A percentile compares a stretch with the other conserved stretches of the same genome.
phyloP scores from a whole-genome alignment of 805 yeast genomes.

The Kodamaea nitidulidarum region DNA sequence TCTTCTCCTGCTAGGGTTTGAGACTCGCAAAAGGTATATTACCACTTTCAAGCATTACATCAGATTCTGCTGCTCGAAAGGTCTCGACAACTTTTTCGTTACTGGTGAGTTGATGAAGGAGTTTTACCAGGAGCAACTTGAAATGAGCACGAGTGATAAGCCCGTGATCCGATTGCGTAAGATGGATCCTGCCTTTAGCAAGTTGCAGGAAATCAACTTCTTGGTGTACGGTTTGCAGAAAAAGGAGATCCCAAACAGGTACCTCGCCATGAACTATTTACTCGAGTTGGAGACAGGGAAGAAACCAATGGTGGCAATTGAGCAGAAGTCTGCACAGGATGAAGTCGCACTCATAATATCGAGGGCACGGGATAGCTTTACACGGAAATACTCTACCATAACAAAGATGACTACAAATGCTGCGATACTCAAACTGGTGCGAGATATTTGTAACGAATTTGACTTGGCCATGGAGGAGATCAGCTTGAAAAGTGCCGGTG shows the following conservation, averaged over 20 bases:
- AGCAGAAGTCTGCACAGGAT: not conserved
- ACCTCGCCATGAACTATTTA: constrained; percentile 13
- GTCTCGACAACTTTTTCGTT: constrained; percentile 12
- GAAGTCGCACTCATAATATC: not conserved
- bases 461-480: not conserved
- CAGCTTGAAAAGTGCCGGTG: not conserved
- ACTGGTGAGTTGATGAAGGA: constrained; percentile 16
- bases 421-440: constrained; percentile 2
- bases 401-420: constrained; percentile 5
- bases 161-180: constrained; percentile 15
- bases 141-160: constrained; percentile 12
- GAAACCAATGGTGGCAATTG: not conserved
- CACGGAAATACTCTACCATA: constrained; percentile 3
- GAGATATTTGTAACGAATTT: constrained; percentile 1
- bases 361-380: not conserved
- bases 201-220: constrained; percentile 15
- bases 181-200: constrained; percentile 17
- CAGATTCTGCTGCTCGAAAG: constrained; percentile 13
- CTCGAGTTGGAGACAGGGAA: constrained; percentile 11
- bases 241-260: constrained; percentile 15
- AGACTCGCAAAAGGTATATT: constrained; percentile 15
- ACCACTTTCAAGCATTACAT: constrained; percentile 16
- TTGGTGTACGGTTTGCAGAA: constrained; percentile 12
- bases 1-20: constrained; percentile 13
- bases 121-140: constrained; percentile 14